These are phyloP conservation scores for Daldinia eschscholtzii DNA, from an alignment of 2,329 filamentous ascomycete genomes.

Conservation along the genomic window DNA sequence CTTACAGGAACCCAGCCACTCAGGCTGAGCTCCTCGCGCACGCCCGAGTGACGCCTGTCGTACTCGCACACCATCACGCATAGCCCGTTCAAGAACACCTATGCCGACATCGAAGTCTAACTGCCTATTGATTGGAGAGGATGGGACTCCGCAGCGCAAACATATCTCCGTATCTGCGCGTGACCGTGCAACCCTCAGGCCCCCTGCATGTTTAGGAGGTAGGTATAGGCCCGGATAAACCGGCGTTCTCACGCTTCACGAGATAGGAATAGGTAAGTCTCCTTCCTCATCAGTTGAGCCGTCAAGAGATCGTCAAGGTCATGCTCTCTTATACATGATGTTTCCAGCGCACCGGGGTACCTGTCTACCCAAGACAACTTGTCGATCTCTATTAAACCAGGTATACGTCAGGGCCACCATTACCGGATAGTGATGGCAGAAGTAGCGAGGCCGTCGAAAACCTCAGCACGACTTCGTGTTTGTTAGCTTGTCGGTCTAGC, in stretches of 20 bases:
- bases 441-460: neutral
- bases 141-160: neutral
- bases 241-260: neutral
- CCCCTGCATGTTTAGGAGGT: too few relatives aligned
- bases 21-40: neutral
- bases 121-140: slow-evolving; percentile 7
- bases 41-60: neutral
- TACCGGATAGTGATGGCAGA: neutral
- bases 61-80: neutral
- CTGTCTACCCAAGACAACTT: neutral
- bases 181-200: neutral
- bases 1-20: neutral
- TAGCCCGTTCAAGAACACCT: neutral
- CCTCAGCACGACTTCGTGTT: neutral
- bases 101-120: too few relatives aligned
- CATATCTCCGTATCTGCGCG: slow-evolving; percentile 10
- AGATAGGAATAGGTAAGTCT: neutral
- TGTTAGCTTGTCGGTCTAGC: too few relatives aligned
- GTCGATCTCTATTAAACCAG: neutral
- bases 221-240: neutral
- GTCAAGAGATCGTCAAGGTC: neutral
- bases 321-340: neutral
- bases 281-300: neutral
- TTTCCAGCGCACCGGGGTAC: neutral
- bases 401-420: neutral